Evolutionary conservation across 1,139 yeast genomes (phyloP).

Genomic region (Kodamaea anthophila): DNA sequence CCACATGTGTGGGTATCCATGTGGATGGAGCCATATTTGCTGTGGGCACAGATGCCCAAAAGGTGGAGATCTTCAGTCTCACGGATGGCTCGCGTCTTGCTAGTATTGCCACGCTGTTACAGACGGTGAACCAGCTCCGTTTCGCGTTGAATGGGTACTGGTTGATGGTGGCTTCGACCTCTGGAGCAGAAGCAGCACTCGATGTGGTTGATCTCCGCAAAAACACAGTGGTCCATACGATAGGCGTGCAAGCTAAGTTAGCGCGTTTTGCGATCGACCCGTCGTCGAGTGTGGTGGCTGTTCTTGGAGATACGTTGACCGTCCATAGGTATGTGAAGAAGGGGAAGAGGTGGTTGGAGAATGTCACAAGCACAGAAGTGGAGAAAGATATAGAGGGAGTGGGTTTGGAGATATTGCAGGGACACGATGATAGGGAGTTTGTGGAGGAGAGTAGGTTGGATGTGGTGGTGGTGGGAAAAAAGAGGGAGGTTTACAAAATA

Average conservation of each 20-base stretch:
- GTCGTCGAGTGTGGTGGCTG: conserved; percentile 36
- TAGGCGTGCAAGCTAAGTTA: conserved; percentile 14
- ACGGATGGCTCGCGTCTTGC: conserved; percentile 36
- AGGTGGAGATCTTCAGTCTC: conserved; percentile 39
- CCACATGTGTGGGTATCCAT: conserved; percentile 41
- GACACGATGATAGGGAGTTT: conserved; percentile 8
- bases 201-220: conserved; percentile 58
- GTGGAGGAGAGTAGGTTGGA: conserved; percentile 7
- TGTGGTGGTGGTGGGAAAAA: too few relatives aligned
- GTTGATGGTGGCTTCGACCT: conserved; percentile 29
- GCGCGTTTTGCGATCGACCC: conserved; percentile 38
- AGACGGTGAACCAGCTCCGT: conserved; percentile 29
- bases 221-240: conserved; percentile 24
- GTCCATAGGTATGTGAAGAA: conserved; percentile 39
- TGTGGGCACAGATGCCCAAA: conserved; percentile 34
- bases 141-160: conserved; percentile 73
- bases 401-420: conserved; percentile 6
- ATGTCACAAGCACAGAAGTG: conserved; percentile 4
- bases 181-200: conserved; percentile 17
- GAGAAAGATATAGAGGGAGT: conserved; percentile 4
- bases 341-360: conserved; percentile 34
- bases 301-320: conserved; percentile 13
- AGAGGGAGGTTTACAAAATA: too few relatives aligned
- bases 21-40: conserved; percentile 63
- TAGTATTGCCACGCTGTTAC: conserved; percentile 22